phyloP scores from a whole-genome alignment of 2,329 filamentous ascomycete species.

The Venturia nashicola region DNA sequence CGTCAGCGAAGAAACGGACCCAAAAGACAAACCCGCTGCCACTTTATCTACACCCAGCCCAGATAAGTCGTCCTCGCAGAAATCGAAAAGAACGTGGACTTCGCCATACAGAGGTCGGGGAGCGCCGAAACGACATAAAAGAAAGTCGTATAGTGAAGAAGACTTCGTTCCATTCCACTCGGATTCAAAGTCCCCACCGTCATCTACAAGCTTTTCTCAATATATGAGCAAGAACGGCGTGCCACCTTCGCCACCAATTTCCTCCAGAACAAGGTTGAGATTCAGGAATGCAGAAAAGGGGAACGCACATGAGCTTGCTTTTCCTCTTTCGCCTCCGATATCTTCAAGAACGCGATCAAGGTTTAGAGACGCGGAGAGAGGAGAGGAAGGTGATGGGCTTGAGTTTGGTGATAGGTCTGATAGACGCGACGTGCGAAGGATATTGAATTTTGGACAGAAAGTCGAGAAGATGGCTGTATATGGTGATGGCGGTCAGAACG shows the following conservation, averaged over 20 bases:
- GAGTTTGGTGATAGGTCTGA: neutral
- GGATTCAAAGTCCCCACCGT: neutral
- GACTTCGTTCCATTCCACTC: neutral
- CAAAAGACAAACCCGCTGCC: neutral
- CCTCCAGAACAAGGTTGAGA: neutral
- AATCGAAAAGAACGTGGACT: neutral
- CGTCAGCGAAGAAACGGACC: neutral
- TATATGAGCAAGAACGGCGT: neutral
- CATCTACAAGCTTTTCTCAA: neutral
- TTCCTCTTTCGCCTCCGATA: neutral
- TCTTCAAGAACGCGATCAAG: neutral
- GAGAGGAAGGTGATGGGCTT: neutral
- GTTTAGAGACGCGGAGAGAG: neutral
- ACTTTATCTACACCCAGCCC: neutral
- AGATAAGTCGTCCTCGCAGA: neutral
- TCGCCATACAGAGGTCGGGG: neutral
- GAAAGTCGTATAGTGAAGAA: neutral
- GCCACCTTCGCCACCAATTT: neutral
- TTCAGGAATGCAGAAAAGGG: neutral
- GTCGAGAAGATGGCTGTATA: neutral
- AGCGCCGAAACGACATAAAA: neutral
- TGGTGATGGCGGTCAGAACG: neutral
- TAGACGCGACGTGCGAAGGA: neutral
- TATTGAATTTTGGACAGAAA: neutral
- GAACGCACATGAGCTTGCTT: neutral